Evolutionary conservation across 2,329 filamentous ascomycete genomes (phyloP).

Genomic region (Fusarium buxicola): DNA sequence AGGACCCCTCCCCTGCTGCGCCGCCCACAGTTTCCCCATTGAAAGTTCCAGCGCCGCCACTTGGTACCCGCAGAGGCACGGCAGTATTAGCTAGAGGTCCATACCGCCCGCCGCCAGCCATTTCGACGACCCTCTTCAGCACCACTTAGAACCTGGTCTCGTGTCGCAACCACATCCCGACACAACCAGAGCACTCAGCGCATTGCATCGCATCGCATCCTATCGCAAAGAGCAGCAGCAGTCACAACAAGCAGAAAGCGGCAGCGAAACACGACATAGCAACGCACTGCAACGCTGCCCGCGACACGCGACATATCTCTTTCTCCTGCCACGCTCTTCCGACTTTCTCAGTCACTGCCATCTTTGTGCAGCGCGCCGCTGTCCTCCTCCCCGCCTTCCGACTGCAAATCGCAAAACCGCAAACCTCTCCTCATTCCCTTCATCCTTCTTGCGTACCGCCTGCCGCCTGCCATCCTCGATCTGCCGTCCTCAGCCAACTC

Average conservation of each 20-base stretch:
- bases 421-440: slow-evolving; percentile 21
- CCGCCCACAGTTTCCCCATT: slow-evolving; percentile 35
- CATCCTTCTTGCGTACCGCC: slow-evolving; percentile 18
- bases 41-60: slow-evolving; percentile 32
- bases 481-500: slow-evolving; percentile 16
- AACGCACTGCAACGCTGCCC: slow-evolving; percentile 36
- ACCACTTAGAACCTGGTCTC: slow-evolving; percentile 45
- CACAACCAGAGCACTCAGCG: slow-evolving; percentile 40
- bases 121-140: slow-evolving; percentile 36
- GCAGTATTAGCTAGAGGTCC: slow-evolving; percentile 39
- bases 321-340: slow-evolving; percentile 15
- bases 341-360: slow-evolving; percentile 20
- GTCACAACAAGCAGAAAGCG: slow-evolving; percentile 29
- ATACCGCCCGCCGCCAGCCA: slow-evolving; percentile 38
- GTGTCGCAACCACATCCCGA: slow-evolving; percentile 45
- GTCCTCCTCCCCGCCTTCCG: slow-evolving; percentile 41
- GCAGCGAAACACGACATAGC: slow-evolving; percentile 35
- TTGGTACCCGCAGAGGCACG: slow-evolving; percentile 35
- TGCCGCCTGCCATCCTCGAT: slow-evolving; percentile 22
- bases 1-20: slow-evolving; percentile 37
- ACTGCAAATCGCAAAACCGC: slow-evolving; percentile 31
- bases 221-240: slow-evolving; percentile 35
- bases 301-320: slow-evolving; percentile 36
- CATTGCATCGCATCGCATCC: slow-evolving; percentile 21
- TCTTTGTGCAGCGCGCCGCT: slow-evolving; percentile 40